Evolutionary conservation across 1,139 yeast species (phyloP), one percentile per base, ranked within the genome.

Genomic region (Magnusiomyces magnusii): DNA sequence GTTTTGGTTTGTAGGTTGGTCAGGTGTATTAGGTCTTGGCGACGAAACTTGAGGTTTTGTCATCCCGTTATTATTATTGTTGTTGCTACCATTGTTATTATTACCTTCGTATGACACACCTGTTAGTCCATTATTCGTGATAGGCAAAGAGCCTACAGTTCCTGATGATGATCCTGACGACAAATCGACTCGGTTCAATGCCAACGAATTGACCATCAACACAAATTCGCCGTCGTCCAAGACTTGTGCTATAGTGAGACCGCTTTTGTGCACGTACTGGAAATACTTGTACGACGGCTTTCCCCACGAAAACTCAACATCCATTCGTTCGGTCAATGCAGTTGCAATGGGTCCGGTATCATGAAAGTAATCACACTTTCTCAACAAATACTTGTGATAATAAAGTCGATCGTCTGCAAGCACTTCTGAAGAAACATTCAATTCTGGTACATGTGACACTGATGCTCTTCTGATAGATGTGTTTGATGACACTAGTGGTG

Each of bases 181-280:
- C 44, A 39, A 39, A 24, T 61, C 64, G 31, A 61, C 71, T 65
- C 69, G 70, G 53, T 66, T 75, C 63, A 69, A 69, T 41, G 72
- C 71, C 47, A 71, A 62, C 21, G 71, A 66, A 61, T 76, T 76
- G 10, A 74, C 67, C 56, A 73, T 68, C 67, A 92, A 75, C 64
- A 87, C 85, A 66, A 92, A 80, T 60, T 84, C 87, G 21, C 96
- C 96, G 64, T 85, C 86, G 53, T 84, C 90, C 62, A 93, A 77
- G 54, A 95, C 78, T 71, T 95, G 98, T 2, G 95, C 96, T 60
- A 95, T 82, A 64, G 92, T 89, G 1, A 89, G 84, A 1, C 99
- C 99, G 0, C 96, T 84, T 63, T 78, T 80, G 71, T 95, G 99
- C 58, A 95, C 85, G 68, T 87, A 95, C 71, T 95, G 99, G 0